These are phyloP conservation scores for Galeopsis tetrahit DNA, from an alignment of 257 asterid species.

Conservation along the genomic window DNA sequence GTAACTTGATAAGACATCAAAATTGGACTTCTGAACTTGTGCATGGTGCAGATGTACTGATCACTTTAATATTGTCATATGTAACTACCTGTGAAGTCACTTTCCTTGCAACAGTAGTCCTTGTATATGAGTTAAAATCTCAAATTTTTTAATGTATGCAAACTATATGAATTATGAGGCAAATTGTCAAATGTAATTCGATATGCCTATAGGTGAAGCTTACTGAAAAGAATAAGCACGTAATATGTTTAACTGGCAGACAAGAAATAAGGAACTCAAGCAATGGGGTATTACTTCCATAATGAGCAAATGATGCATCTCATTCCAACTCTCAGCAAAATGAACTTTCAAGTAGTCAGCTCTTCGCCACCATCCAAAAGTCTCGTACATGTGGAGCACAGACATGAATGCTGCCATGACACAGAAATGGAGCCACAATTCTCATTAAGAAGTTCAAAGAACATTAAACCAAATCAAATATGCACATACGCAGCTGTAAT, in stretches of 20 bases:
- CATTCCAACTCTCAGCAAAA: slow-evolving; percentile 99
- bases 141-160: slow-evolving; percentile 12
- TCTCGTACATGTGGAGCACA: slow-evolving; percentile 94
- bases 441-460: slow-evolving; percentile 25
- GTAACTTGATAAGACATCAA: not conserved
- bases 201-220: slow-evolving; percentile 14
- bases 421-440: slow-evolving; percentile 24
- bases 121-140: slow-evolving; percentile 10
- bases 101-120: not conserved
- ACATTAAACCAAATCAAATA: slow-evolving; percentile 11
- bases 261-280: slow-evolving; percentile 26
- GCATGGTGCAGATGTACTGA: slow-evolving; percentile 18
- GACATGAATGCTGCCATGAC: slow-evolving; percentile 88
- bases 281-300: slow-evolving; percentile 77
- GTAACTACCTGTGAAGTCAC: not conserved
- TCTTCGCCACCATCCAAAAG: slow-evolving; percentile 99
- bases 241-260: slow-evolving; percentile 15
- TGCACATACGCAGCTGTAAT: not conserved
- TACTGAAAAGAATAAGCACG: slow-evolving; percentile 8
- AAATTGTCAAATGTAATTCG: slow-evolving; percentile 9
- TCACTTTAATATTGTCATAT: not conserved
- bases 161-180: slow-evolving; percentile 15
- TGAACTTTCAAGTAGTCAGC: slow-evolving; percentile 98
- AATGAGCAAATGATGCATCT: slow-evolving; percentile 99
- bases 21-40: not conserved